phyloP scores from a whole-genome alignment of 73 alveolate genomes.

The Paramecium octaurelia region DNA sequence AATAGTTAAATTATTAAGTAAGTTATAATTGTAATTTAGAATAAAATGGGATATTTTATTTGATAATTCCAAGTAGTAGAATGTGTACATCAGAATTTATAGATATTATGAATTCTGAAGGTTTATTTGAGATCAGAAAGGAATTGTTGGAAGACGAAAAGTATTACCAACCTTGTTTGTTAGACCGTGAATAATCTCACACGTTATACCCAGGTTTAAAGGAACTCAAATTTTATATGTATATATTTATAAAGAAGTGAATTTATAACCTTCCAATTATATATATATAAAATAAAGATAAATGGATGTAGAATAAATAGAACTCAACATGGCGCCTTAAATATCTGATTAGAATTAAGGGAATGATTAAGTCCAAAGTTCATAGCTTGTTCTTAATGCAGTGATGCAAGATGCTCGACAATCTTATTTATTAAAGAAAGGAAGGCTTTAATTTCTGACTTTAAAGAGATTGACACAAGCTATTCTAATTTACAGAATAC shows the following conservation, averaged over 20 bases:
- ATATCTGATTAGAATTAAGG: not conserved
- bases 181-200: not conserved
- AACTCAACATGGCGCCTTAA: not conserved
- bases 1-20: constrained; percentile 15
- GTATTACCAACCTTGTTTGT: not conserved
- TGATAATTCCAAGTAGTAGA: constrained; percentile 9
- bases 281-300: not conserved
- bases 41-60: constrained; percentile 23
- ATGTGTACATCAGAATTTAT: not conserved
- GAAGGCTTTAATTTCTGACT: not conserved
- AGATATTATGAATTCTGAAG: not conserved
- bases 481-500: not conserved
- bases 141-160: constrained; percentile 1
- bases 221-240: not conserved
- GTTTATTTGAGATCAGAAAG: not conserved
- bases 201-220: not conserved
- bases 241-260: constrained; percentile 18
- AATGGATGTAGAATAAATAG: constrained; percentile 8
- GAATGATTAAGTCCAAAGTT: not conserved
- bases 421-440: not conserved
- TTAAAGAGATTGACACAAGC: not conserved
- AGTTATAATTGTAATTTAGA: not conserved
- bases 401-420: not conserved
- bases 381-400: not conserved
- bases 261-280: not conserved